phyloP scores from a whole-genome alignment of 1,139 yeast species.

The Candida tetrigidarum region DNA sequence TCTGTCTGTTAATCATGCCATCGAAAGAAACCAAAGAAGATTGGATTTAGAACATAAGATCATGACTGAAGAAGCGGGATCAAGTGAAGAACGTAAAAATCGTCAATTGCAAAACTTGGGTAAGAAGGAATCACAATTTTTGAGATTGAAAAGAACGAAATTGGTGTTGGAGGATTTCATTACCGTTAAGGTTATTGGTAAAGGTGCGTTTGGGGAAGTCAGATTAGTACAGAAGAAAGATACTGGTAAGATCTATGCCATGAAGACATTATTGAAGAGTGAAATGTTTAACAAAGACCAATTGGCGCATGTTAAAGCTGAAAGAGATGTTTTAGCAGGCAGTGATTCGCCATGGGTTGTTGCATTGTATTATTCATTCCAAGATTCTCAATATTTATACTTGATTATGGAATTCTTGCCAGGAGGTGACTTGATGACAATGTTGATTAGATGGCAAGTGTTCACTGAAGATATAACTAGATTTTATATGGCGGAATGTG shows the following conservation, averaged over 20 bases:
- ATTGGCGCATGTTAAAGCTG: slow-evolving; percentile 83
- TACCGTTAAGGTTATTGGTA: slow-evolving; percentile 83
- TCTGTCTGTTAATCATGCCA: slow-evolving; percentile 78
- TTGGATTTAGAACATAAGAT: slow-evolving; percentile 71
- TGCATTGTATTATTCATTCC: slow-evolving; percentile 78
- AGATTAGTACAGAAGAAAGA: slow-evolving; percentile 81
- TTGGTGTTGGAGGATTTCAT: slow-evolving; percentile 73
- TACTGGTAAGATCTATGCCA: slow-evolving; percentile 83
- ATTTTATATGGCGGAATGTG: slow-evolving; percentile 88
- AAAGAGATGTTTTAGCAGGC: slow-evolving; percentile 83
- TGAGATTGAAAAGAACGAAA: slow-evolving; percentile 76
- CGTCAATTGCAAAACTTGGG: slow-evolving; percentile 75
- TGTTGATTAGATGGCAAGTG: slow-evolving; percentile 86
- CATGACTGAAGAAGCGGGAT: slow-evolving; percentile 60
- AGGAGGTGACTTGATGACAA: slow-evolving; percentile 87
- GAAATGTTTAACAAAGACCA: slow-evolving; percentile 88
- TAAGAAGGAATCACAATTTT: slow-evolving; percentile 75
- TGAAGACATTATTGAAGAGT: slow-evolving; percentile 77
- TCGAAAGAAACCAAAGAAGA: slow-evolving; percentile 80
- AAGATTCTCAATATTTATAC: slow-evolving; percentile 74
- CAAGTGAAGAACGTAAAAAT: slow-evolving; percentile 73
- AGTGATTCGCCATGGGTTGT: slow-evolving; percentile 91
- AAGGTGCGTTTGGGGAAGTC: slow-evolving; percentile 89
- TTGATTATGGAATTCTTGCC: slow-evolving; percentile 85
- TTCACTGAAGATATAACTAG: slow-evolving; percentile 85